Evolutionary conservation across 192 early-diverging fungal genomes (phyloP).

Genomic region (Geranomyces michiganensis): DNA sequence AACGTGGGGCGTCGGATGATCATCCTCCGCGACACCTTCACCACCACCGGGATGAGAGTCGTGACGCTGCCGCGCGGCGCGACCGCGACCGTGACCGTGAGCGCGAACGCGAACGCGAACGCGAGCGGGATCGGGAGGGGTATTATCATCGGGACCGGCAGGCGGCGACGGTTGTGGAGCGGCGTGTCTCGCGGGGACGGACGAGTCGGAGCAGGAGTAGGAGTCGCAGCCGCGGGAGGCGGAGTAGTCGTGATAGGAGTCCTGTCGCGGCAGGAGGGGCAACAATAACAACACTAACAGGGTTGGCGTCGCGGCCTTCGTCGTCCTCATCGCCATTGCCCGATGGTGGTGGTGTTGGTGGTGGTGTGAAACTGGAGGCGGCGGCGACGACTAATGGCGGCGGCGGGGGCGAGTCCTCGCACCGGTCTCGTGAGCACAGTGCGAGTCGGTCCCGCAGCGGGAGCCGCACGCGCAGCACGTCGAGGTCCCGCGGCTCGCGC

Average conservation of each 20-base stretch:
- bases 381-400: background rate
- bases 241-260: background rate
- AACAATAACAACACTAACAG: no score
- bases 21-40: background rate
- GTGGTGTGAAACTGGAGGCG: background rate
- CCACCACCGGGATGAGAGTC: background rate
- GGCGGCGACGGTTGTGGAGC: background rate
- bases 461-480: background rate
- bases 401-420: background rate
- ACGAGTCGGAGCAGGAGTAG: background rate
- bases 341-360: no score
- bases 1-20: background rate
- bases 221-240: background rate
- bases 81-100: slow-evolving; percentile 15
- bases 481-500: background rate
- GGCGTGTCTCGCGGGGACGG: background rate
- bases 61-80: slow-evolving; percentile 2
- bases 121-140: slow-evolving; percentile 12
- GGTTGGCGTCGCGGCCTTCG: no score
- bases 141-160: slow-evolving; percentile 1
- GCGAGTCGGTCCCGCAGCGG: background rate
- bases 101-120: slow-evolving; percentile 13
- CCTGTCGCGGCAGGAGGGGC: background rate
- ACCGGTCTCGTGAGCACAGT: background rate
- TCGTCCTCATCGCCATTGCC: background rate